Percentiles rank a stretch among this genome's conserved stretches.
Conservation (phyloP, 1,284 basidiomycete genomes). For the Malassezia sp. region DNA sequence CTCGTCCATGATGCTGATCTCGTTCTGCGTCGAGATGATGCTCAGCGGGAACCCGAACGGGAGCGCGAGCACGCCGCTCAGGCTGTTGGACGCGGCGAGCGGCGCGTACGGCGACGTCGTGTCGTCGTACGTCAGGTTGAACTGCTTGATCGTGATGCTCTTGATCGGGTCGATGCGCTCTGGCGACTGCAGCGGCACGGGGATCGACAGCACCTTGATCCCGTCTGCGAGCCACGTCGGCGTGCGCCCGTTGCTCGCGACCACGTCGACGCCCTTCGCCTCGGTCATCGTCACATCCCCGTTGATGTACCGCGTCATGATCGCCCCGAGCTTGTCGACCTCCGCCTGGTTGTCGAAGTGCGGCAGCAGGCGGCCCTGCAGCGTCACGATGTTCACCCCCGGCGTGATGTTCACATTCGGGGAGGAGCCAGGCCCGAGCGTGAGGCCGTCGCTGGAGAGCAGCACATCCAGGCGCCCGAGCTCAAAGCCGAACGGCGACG, state of each 20-base stretch:
- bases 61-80: conserved; percentile 57
- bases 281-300: conserved; percentile 55
- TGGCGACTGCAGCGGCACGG: conserved; percentile 56
- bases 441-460: conserved; percentile 56
- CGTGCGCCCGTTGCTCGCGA: conserved; percentile 49
- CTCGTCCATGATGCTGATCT: conserved; percentile 55
- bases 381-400: conserved; percentile 56
- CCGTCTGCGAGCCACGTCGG: conserved; percentile 62
- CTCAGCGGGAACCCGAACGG: conserved; percentile 65
- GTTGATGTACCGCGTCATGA: conserved; percentile 67
- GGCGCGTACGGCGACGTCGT: conserved; percentile 56
- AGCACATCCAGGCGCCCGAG: conserved; percentile 61
- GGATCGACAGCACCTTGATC: conserved; percentile 55
- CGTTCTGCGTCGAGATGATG: conserved; percentile 59
- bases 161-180: conserved; percentile 59
- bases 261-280: conserved; percentile 54
- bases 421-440: conserved; percentile 55
- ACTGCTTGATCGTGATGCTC: conserved; percentile 57
- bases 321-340: conserved; percentile 54
- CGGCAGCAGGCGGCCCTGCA: conserved; percentile 56
- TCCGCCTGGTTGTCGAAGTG: conserved; percentile 52
- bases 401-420: conserved; percentile 33
- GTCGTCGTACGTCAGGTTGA: conserved; percentile 56
- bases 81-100: conserved; percentile 53
- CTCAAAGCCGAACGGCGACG: conserved; percentile 62